A percentile compares a stretch with the other conserved stretches of the same genome.
Evolutionary conservation across 208 protist genomes (phyloP).

Genomic region (Acanthamoeba lugdunensis): DNA sequence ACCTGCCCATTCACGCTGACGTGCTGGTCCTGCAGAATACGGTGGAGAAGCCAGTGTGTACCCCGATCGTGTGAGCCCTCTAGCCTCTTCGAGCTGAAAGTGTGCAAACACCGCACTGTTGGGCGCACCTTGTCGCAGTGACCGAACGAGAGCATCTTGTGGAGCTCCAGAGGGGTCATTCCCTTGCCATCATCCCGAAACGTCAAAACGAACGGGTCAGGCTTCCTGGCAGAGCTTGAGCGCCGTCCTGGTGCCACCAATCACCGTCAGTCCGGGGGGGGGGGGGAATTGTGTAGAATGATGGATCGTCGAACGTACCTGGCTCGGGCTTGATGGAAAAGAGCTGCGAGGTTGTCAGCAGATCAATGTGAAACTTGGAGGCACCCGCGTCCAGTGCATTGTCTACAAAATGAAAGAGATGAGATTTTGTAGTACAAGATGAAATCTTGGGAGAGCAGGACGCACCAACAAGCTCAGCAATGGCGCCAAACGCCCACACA

Average conservation of each 20-base stretch:
- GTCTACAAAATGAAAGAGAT: neutral
- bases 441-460: neutral
- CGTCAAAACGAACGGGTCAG: neutral
- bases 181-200: slow-evolving; percentile 48
- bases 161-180: slow-evolving; percentile 43
- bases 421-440: neutral
- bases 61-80: no score
- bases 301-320: neutral
- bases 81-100: no score
- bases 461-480: slow-evolving; percentile 20
- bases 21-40: neutral
- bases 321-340: neutral
- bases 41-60: no score
- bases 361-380: neutral
- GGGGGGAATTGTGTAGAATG: neutral
- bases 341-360: neutral
- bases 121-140: slow-evolving; percentile 46
- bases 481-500: slow-evolving; percentile 50
- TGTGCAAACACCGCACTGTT: neutral
- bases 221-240: neutral
- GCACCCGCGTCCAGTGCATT: slow-evolving; percentile 29
- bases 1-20: neutral
- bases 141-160: slow-evolving; percentile 51
- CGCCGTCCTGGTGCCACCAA: neutral
- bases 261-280: neutral